Conservation (phyloP, 257 asterid species). For the Buddleja alternifolia region DNA sequence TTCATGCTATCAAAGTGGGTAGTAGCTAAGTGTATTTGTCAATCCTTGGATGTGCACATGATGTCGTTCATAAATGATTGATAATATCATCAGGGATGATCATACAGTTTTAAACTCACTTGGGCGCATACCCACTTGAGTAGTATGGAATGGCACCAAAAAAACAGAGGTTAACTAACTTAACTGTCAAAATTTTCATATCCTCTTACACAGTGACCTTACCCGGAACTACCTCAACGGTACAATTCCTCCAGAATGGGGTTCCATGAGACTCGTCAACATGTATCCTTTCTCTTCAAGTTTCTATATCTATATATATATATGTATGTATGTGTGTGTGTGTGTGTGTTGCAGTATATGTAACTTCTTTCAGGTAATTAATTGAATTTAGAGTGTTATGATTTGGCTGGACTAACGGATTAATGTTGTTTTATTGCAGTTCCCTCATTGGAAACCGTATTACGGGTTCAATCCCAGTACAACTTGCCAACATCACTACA, state of each 20-base stretch:
- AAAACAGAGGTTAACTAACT: too few relatives aligned
- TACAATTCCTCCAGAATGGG: slow-evolving; percentile 53
- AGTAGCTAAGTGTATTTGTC: too few relatives aligned
- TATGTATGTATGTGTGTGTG: neutral
- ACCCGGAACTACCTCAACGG: slow-evolving; percentile 53
- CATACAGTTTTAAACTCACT: too few relatives aligned
- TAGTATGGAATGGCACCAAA: too few relatives aligned
- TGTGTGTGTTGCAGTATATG: too few relatives aligned
- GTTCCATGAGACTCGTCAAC: slow-evolving; percentile 41
- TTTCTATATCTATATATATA: neutral
- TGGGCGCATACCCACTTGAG: too few relatives aligned
- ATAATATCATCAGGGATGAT: too few relatives aligned
- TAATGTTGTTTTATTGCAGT: slow-evolving; percentile 28
- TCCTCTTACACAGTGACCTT: slow-evolving; percentile 36
- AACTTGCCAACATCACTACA: slow-evolving; percentile 46
- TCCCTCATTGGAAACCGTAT: slow-evolving; percentile 42
- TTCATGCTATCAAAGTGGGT: too few relatives aligned
- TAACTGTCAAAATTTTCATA: neutral
- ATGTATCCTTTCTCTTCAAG: slow-evolving; percentile 28
- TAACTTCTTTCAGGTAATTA: too few relatives aligned
- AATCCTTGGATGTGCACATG: too few relatives aligned
- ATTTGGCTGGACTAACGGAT: neutral
- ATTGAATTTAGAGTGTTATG: too few relatives aligned
- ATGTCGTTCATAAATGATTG: too few relatives aligned
- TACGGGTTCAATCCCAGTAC: slow-evolving; percentile 41